Conservation (phyloP, 257 asterid species). For the Linderniella brevidens region DNA sequence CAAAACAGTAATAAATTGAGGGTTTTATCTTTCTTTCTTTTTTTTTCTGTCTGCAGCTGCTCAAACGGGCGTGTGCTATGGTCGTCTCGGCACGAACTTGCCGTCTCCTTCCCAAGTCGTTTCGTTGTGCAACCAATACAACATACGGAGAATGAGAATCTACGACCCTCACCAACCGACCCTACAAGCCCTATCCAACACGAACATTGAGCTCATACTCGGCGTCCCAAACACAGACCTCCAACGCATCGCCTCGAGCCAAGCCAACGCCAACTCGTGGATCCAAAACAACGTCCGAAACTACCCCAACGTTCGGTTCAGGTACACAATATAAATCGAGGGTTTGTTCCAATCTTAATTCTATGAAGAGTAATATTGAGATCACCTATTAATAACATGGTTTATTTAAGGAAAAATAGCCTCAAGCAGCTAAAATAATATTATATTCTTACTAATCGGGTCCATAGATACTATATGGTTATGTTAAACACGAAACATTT, state of each 20-base stretch:
- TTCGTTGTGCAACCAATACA: constrained; percentile 17
- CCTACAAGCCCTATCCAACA: constrained; percentile 19
- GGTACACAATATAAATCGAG: neutral
- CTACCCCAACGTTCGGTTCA: constrained; percentile 16
- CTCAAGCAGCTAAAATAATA: too few relatives aligned
- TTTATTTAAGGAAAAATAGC: too few relatives aligned
- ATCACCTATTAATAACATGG: too few relatives aligned
- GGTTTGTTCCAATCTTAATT: too few relatives aligned
- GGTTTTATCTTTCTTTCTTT: too few relatives aligned
- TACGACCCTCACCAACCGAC: constrained; percentile 21
- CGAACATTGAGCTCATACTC: constrained; percentile 19
- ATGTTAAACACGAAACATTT: too few relatives aligned
- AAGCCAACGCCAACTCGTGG: constrained; percentile 39
- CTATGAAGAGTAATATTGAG: neutral
- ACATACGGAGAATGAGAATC: constrained; percentile 24
- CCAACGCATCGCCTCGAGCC: constrained; percentile 22
- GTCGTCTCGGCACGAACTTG: constrained; percentile 17
- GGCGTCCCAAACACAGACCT: constrained; percentile 32
- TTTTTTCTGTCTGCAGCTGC: constrained; percentile 12
- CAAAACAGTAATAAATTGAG: too few relatives aligned
- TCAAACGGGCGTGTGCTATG: constrained; percentile 28
- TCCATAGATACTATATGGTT: too few relatives aligned
- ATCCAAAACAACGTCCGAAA: constrained; percentile 33
- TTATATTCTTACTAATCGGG: too few relatives aligned
- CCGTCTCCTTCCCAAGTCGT: constrained; percentile 19